Evolutionary conservation across 345 rosid species (phyloP).

Genomic region (Arabidopsis arenosa): DNA sequence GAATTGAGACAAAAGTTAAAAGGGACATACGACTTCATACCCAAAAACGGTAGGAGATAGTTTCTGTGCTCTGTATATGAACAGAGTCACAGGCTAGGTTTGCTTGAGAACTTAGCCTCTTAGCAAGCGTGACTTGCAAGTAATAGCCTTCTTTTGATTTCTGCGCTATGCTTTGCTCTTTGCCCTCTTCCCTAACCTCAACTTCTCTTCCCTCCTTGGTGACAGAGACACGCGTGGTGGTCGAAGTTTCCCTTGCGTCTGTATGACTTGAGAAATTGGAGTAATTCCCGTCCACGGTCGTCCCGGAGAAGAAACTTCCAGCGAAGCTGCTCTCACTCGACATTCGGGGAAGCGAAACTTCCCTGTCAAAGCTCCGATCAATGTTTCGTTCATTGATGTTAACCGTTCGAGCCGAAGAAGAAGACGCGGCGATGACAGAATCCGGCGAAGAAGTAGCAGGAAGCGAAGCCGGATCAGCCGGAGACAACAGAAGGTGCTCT

Average conservation of each 20-base stretch:
- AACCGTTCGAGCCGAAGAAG: constrained; percentile 36
- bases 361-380: constrained; percentile 64
- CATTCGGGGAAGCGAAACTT: constrained; percentile 71
- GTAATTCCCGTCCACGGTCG: constrained; percentile 68
- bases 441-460: constrained; percentile 30
- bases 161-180: constrained; percentile 48
- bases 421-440: constrained; percentile 30
- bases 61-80: constrained; percentile 52
- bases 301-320: constrained; percentile 84
- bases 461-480: constrained; percentile 39
- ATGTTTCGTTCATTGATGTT: constrained; percentile 48
- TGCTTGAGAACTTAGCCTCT: constrained; percentile 71
- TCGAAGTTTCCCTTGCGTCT: constrained; percentile 58
- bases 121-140: constrained; percentile 82
- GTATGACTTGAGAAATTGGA: constrained; percentile 39
- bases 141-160: constrained; percentile 63
- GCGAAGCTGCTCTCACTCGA: constrained; percentile 88
- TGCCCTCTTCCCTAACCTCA: constrained; percentile 43
- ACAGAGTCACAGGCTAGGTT: constrained; percentile 55
- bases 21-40: constrained; percentile 43
- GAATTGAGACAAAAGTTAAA: background rate
- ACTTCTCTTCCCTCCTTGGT: constrained; percentile 52
- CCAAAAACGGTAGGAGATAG: constrained; percentile 90
- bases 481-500: constrained; percentile 46
- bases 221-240: constrained; percentile 44